phyloP scores from a whole-genome alignment of 2,329 filamentous ascomycete species.

The Alternaria novae-zelandiae region DNA sequence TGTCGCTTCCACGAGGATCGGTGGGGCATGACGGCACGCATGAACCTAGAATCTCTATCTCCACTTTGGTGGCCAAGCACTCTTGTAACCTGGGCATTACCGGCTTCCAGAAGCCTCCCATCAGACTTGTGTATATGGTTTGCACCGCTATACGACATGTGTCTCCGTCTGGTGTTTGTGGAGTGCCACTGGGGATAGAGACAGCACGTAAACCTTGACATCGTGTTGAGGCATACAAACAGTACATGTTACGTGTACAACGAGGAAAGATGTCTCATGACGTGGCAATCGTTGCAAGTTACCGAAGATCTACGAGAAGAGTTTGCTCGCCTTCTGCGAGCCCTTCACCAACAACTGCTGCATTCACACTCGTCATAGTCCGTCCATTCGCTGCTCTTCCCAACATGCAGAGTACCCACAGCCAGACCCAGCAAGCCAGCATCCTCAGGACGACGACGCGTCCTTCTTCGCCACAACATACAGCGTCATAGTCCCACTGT shows the following conservation, averaged over 20 bases:
- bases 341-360: slow-evolving; percentile 5
- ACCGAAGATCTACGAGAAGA: slow-evolving; percentile 1
- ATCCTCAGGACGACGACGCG: slow-evolving; percentile 20
- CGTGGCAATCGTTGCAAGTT: not conserved
- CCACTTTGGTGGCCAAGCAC: not conserved
- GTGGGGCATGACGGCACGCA: not conserved
- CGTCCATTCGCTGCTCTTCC: not conserved
- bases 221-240: not conserved
- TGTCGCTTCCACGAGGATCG: not conserved
- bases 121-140: not conserved
- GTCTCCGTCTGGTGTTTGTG: not conserved
- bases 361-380: slow-evolving; percentile 18
- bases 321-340: not conserved
- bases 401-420: slow-evolving; percentile 3
- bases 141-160: not conserved
- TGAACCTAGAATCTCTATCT: not conserved
- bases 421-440: not conserved
- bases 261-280: not conserved
- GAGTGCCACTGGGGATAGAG: not conserved
- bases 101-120: not conserved
- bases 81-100: not conserved
- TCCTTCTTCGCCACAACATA: slow-evolving; percentile 31
- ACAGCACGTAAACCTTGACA: not conserved
- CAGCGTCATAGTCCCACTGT: slow-evolving; percentile 70
- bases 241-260: not conserved